These are phyloP conservation scores for Cladosporium sp. DNA, from an alignment of 2,329 filamentous ascomycete genomes.

Conservation along the genomic window DNA sequence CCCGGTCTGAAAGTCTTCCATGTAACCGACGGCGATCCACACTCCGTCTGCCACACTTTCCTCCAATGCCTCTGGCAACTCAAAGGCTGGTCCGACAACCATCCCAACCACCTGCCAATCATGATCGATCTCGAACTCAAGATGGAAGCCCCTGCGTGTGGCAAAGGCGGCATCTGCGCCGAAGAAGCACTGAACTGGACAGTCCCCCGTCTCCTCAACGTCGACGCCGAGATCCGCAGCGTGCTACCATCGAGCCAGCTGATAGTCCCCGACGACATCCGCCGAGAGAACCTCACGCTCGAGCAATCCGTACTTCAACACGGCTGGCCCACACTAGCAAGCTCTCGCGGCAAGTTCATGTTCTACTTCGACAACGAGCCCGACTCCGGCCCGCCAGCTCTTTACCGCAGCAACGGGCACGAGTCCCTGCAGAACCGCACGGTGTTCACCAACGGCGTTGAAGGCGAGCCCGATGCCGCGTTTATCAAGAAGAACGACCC, in stretches of 20 bases:
- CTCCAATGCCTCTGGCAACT: constrained; percentile 41
- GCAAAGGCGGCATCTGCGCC: constrained; percentile 34
- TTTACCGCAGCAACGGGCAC: constrained; percentile 36
- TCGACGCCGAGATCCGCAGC: constrained; percentile 47
- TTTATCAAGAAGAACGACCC: constrained; percentile 51
- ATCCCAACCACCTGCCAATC: constrained; percentile 45
- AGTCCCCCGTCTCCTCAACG: constrained; percentile 37
- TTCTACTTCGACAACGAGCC: constrained; percentile 52
- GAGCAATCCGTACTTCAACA: constrained; percentile 43
- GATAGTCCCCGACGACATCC: constrained; percentile 47
- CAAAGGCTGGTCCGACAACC: constrained; percentile 42
- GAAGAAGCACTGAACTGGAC: constrained; percentile 43
- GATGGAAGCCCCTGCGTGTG: constrained; percentile 34
- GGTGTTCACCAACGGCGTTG: constrained; percentile 47
- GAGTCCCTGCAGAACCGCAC: constrained; percentile 41
- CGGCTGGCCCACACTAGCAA: constrained; percentile 48
- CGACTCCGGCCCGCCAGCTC: constrained; percentile 27
- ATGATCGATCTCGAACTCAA: constrained; percentile 50
- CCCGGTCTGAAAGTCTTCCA: constrained; percentile 50
- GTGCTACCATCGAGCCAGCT: constrained; percentile 40
- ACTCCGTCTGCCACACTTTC: constrained; percentile 45
- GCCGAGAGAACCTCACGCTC: constrained; percentile 39
- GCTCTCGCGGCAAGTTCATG: constrained; percentile 43
- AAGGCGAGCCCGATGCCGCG: constrained; percentile 44
- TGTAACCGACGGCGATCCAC: constrained; percentile 47